Evolutionary conservation across 2,329 filamentous ascomycete species (phyloP), one percentile per base, ranked within the genome.

Genomic region (Colletotrichum camelliae): DNA sequence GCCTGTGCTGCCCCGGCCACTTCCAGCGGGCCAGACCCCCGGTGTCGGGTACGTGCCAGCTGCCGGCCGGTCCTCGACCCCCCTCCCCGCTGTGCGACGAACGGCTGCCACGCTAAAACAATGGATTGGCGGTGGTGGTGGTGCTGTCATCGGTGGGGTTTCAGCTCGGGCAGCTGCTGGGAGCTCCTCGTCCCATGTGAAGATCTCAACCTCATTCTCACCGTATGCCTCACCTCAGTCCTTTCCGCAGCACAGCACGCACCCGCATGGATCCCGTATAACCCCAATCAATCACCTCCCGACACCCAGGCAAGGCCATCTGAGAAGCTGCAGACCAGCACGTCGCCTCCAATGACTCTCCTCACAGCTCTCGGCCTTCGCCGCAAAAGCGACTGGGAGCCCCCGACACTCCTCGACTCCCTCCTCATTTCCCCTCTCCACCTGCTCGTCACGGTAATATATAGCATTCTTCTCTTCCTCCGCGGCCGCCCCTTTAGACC

Each of bases 341-440:
- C 35, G 10, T 35, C 64, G 48, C 39, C 58, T 72, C 55, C 10
- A 24, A 90, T 90, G 88, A 86, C 85, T 61, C 78, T 90, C 69
- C 84, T 91, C 74, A 79, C 80, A 37, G 81, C 79, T 68, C 81
- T 90, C 74, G 86, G 87, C 82, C 85, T 91, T 58, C 87, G 88
- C 75, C 88, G 89, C 74, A 80, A 82, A 64, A 84, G 83, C 77
- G 75, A 82, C 72, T 91, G 88, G 88, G 87, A 89, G 70, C 85
- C 83, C 12, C 87, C 86, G 55, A 91, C 88, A 60, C 80, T 91
- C 35, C 85, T 94, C 67, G 92, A 94, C 83, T 89, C 91, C 78
- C 81, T 96, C 48, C 85, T 96, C 75, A 85, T 89, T 62, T 95
- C 94, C 10, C 95, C 95, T 7, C 85, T 96, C 10, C 91, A 91